A percentile compares a stretch with the other conserved stretches of the same genome.
Conservation (phyloP, 306 rosid species). For the Oxytropis ochrocephala region DNA sequence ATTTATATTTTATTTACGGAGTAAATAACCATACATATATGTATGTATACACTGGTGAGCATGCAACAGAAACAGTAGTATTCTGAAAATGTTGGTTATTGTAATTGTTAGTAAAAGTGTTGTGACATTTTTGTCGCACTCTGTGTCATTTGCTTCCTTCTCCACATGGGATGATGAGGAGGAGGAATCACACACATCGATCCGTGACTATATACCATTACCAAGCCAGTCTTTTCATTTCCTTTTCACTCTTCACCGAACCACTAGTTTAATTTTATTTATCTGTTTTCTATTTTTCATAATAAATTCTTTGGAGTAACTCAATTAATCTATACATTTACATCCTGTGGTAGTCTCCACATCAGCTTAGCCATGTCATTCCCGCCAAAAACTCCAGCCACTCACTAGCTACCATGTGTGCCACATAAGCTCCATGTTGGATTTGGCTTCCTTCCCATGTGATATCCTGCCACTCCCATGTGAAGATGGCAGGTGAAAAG, state of each 20-base stretch:
- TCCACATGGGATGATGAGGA: neutral
- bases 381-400: no score
- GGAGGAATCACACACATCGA: conserved; percentile 19
- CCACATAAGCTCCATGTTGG: no score
- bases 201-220: conserved; percentile 51
- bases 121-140: conserved; percentile 36
- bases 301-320: neutral
- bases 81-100: conserved; percentile 24
- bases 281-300: neutral
- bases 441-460: no score
- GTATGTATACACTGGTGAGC: neutral
- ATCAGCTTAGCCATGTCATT: no score
- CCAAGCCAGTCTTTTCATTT: conserved; percentile 9
- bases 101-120: conserved; percentile 25
- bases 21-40: no score
- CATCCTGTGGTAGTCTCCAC: no score
- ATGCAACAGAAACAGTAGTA: conserved; percentile 18
- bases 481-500: no score
- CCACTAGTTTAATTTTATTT: neutral
- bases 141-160: conserved; percentile 27
- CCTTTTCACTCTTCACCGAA: neutral
- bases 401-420: no score
- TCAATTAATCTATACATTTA: no score
- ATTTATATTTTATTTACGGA: neutral
- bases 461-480: no score